Base-by-base conservation (phyloP, 352 stramenopile species). In the Pythium periplocum region DNA sequence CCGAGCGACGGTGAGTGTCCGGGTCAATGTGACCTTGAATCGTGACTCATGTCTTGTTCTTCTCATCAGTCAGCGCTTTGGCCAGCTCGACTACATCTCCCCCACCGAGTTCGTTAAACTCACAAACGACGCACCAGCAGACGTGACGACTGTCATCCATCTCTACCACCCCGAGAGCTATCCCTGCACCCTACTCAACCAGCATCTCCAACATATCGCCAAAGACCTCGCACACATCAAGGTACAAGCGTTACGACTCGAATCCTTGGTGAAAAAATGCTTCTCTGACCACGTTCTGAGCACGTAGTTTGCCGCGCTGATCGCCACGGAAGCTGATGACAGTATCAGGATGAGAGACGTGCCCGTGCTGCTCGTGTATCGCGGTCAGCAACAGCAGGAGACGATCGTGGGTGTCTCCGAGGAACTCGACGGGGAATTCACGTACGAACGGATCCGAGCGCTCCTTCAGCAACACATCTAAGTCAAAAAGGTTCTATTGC, bases 91-190 rank as follows among this genome's bases (percentile, higher is more conserved):
- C 48, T 79, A 71, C 54, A 66, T 89, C 45, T 69, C 71, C 1
- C 77, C 83, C 0, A 61, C 65, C 32, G 51, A 73, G 34, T 94
- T 88, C 47, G 69, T 94, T 43, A 47, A 71, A 31, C 54, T 89
- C 40, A 66, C 63, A 2, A 65, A 78, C 45, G 61, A 47, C 6
- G 48, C 53, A 11, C 33, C 55, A 3, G 45, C 56, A 30, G 43
- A 66, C 40, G 45, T 56, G 37, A 54, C 59, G 10, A 62, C 71
- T 51, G 45, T 88, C 26, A 68, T 92, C 34, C 81, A 92, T 46
- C 64, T 92, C 4, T 90, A 80, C 43, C 68, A 88, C 39, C 56
- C 71, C 0, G 78, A 88, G 31, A 94, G 77, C 64, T 87, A 91
- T 49, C 61, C 76, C n/a, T 94, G 83, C 35, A 46, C 57, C 1